A percentile compares a stretch with the other conserved stretches of the same genome.
These are phyloP conservation scores for Tremella fuciformis DNA, from an alignment of 768 basidiomycete species.

Conservation along the genomic window DNA sequence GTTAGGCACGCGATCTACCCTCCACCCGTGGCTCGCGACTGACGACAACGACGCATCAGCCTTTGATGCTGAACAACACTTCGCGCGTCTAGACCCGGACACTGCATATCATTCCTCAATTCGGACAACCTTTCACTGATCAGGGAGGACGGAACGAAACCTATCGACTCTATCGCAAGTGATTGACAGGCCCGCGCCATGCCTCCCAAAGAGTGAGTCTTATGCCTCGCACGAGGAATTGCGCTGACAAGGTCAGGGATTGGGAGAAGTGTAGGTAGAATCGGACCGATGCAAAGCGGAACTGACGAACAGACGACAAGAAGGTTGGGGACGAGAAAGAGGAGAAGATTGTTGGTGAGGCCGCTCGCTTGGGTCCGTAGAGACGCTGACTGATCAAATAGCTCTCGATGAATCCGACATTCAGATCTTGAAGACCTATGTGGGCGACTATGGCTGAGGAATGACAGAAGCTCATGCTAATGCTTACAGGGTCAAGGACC, in stretches of 20 bases:
- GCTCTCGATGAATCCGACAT: constrained; percentile 98
- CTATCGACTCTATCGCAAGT: no score
- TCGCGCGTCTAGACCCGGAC: no score
- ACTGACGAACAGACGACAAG: constrained; percentile 66
- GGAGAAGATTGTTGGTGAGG: constrained; percentile 83
- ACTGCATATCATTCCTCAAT: no score
- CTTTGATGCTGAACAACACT: no score
- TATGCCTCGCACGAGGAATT: not conserved
- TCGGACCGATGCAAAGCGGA: constrained; percentile 1
- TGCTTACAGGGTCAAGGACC: constrained; percentile 89
- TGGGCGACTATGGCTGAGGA: constrained; percentile 48
- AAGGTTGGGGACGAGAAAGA: constrained; percentile 76
- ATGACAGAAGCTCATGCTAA: constrained; percentile 6
- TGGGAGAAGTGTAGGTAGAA: constrained; percentile 89
- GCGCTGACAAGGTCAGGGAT: constrained; percentile 61
- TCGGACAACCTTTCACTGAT: no score
- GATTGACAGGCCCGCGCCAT: constrained; percentile 54
- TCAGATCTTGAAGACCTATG: constrained; percentile 98
- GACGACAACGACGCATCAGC: no score
- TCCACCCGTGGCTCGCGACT: no score
- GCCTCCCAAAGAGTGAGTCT: constrained; percentile 92
- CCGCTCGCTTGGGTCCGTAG: not conserved
- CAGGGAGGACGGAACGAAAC: no score
- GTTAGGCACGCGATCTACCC: no score
- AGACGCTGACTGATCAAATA: constrained; percentile 49